Conservation (phyloP, 306 rosid species). For the Trifolium dubium region DNA sequence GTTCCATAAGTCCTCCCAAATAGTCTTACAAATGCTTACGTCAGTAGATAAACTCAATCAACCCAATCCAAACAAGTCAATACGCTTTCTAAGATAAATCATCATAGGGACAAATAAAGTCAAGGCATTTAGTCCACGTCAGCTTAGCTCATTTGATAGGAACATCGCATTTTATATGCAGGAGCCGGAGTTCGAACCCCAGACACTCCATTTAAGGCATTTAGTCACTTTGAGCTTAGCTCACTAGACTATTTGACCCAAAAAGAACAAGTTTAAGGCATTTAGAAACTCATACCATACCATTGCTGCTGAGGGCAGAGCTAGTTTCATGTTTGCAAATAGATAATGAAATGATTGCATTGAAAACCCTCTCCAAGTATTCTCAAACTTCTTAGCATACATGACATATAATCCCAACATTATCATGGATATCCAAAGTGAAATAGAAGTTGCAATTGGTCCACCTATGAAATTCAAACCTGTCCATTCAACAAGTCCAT, state of each 20-base stretch:
- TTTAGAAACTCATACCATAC: conserved; percentile 61
- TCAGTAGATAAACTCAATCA: neutral
- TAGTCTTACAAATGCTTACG: neutral
- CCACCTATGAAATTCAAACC: conserved; percentile 64
- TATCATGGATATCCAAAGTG: conserved; percentile 66
- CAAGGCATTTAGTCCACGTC: too few species aligned
- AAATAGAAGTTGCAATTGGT: conserved; percentile 64
- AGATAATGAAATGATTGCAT: conserved; percentile 49
- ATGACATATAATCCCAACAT: conserved; percentile 49
- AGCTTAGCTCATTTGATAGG: too few species aligned
- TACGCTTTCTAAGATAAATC: neutral
- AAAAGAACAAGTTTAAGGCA: neutral
- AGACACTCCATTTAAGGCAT: too few species aligned
- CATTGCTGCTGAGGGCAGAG: conserved; percentile 81
- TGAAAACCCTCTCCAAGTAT: conserved; percentile 83
- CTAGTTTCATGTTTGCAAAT: conserved; percentile 58
- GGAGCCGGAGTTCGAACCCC: too few species aligned
- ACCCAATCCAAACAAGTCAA: too few species aligned
- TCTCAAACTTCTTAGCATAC: conserved; percentile 51
- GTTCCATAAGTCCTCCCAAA: neutral
- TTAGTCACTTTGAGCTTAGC: too few species aligned
- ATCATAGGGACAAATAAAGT: neutral
- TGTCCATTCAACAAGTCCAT: conserved; percentile 59
- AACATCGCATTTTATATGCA: too few species aligned
- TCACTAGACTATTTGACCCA: too few species aligned